A percentile compares a stretch with the other conserved stretches of the same genome.
These are phyloP conservation scores for Microbotryomycetes sp. DNA, from an alignment of 1,284 basidiomycete species.

Conservation along the genomic window DNA sequence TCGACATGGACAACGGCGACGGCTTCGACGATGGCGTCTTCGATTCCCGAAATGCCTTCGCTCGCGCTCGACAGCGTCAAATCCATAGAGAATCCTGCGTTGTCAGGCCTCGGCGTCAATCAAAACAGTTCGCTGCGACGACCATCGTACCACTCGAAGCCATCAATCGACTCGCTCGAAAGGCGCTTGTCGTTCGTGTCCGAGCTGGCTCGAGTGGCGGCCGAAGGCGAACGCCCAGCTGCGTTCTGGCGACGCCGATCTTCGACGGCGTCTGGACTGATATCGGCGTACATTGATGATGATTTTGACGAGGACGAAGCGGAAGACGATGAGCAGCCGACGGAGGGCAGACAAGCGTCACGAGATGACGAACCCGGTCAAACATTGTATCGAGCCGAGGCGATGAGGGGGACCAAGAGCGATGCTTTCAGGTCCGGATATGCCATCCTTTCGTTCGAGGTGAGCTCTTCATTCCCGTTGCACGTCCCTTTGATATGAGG, in stretches of 20 bases:
- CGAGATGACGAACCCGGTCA: background rate
- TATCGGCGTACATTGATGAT: conserved; percentile 14
- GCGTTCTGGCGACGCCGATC: background rate
- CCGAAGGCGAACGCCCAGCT: background rate
- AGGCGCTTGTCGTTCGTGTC: background rate
- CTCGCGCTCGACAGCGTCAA: background rate
- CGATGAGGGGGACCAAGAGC: conserved; percentile 12
- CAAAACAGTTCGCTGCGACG: background rate
- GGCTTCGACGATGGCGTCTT: background rate
- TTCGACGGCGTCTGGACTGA: background rate
- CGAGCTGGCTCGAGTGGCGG: background rate
- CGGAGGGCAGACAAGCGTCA: background rate
- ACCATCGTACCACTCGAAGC: background rate
- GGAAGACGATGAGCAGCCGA: background rate
- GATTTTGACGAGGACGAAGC: background rate
- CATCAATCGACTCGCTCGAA: background rate
- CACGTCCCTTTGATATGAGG: no score
- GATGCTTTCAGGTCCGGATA: conserved; percentile 17
- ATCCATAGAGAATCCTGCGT: background rate
- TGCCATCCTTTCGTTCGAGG: conserved; percentile 19
- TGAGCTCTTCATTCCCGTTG: no score
- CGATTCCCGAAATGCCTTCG: background rate
- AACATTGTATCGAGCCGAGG: conserved; percentile 27
- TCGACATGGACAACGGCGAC: background rate
- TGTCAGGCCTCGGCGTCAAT: background rate